phyloP scores from a whole-genome alignment of 139 green algal genomes.

The Chlorella sp. region DNA sequence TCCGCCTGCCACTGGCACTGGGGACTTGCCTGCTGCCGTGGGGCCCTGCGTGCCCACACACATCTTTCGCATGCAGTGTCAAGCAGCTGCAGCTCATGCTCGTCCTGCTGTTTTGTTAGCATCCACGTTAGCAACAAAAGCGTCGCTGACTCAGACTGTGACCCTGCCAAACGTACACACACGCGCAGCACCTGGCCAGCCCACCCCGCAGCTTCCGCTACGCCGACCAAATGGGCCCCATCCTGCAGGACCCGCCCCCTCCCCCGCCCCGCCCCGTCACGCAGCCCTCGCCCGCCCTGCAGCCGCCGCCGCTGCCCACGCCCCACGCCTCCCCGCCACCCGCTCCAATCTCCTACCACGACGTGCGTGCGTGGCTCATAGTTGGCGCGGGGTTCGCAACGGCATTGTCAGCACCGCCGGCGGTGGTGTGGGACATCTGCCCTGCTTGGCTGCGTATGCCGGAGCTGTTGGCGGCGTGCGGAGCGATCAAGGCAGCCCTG shows the following conservation, averaged over 20 bases:
- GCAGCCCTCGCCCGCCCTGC: not conserved
- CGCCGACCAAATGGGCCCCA: not conserved
- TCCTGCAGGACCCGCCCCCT: not conserved
- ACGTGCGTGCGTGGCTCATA: not conserved
- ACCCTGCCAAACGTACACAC: no score
- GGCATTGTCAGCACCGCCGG: not conserved
- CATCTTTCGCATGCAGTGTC: no score
- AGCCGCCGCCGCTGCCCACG: not conserved
- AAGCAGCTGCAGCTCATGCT: no score
- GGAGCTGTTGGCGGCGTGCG: no score
- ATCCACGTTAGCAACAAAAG: no score
- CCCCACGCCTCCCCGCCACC: not conserved
- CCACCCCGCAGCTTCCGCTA: not conserved
- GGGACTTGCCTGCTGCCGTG: no score
- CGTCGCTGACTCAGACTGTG: no score
- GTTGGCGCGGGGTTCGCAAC: not conserved
- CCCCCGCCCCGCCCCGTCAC: not conserved
- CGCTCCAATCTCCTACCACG: not conserved
- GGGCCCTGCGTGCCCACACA: no score
- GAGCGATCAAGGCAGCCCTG: not conserved
- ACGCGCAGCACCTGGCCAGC: not conserved
- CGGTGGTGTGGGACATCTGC: not conserved
- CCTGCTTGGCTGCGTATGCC: not conserved
- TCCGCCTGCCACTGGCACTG: no score
- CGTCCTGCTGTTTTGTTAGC: no score